phyloP scores from a whole-genome alignment of 1,139 yeast species.

The Chernovozyma aurita region DNA sequence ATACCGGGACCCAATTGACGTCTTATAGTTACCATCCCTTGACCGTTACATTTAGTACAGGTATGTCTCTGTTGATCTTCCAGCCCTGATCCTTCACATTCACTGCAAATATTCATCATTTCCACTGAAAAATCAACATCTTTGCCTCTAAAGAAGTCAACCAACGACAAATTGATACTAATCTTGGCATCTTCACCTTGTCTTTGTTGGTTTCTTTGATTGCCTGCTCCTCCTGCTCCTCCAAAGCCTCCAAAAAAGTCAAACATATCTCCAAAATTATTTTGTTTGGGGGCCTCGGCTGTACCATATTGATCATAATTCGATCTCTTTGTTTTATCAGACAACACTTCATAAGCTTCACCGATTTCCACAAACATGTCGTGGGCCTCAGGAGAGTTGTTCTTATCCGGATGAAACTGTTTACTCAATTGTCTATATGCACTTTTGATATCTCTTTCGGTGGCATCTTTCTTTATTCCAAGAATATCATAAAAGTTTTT shows the following conservation, averaged over 20 bases:
- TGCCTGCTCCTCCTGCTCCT: constrained; percentile 45
- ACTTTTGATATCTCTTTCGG: constrained; percentile 76
- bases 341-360: constrained; percentile 86
- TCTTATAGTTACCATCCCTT: constrained; percentile 62
- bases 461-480: constrained; percentile 68
- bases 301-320: constrained; percentile 80
- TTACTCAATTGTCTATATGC: constrained; percentile 84
- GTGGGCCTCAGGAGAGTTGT: constrained; percentile 76
- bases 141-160: constrained; percentile 68
- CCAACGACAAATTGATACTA: constrained; percentile 50
- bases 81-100: constrained; percentile 82
- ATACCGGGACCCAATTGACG: constrained; percentile 86
- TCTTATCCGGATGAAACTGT: constrained; percentile 94
- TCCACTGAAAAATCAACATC: constrained; percentile 58
- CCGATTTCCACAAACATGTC: constrained; percentile 86
- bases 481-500: constrained; percentile 40
- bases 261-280: constrained; percentile 45
- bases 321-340: constrained; percentile 66
- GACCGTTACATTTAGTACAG: constrained; percentile 71
- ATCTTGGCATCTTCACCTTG: constrained; percentile 67
- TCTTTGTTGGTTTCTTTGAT: constrained; percentile 32
- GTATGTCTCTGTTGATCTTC: constrained; percentile 64
- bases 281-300: constrained; percentile 56
- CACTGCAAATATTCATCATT: constrained; percentile 69
- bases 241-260: constrained; percentile 63